Conservation (phyloP, 345 rosid genomes). For the Turritis glabra region DNA sequence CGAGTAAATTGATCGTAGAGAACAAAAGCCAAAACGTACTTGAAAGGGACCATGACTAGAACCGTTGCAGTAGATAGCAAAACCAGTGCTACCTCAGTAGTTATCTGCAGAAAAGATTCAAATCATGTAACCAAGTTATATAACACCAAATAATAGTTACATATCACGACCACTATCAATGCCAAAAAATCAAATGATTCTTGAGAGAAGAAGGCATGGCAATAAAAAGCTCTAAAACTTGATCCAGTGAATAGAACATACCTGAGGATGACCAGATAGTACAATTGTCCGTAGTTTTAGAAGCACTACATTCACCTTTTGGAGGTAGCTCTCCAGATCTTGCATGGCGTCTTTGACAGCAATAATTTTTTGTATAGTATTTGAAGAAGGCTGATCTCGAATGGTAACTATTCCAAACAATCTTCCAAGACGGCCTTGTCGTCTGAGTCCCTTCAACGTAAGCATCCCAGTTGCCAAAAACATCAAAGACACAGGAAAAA, state of each 20-base stretch:
- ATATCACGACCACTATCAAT: background rate
- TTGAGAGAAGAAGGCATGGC: background rate
- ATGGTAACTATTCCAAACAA: conserved; percentile 79
- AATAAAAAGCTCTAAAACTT: background rate
- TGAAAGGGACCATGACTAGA: conserved; percentile 76
- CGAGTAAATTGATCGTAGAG: conserved; percentile 78
- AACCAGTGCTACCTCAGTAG: conserved; percentile 75
- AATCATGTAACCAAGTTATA: background rate
- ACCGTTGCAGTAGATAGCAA: conserved; percentile 59
- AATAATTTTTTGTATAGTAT: conserved; percentile 87
- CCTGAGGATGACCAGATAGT: conserved; percentile 97
- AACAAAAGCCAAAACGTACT: conserved; percentile 66
- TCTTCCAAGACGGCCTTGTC: conserved; percentile 96
- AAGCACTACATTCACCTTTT: conserved; percentile 80
- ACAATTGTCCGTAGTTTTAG: conserved; percentile 74
- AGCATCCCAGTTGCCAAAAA: conserved; percentile 76
- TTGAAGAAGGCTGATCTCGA: conserved; percentile 94
- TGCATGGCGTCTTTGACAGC: conserved; percentile 94
- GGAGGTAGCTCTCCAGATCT: conserved; percentile 78
- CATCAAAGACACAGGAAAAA: conserved; percentile 63
- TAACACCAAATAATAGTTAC: background rate
- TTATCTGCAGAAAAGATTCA: conserved; percentile 53
- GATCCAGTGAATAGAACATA: conserved; percentile 36
- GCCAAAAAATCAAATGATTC: background rate
- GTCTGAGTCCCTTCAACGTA: conserved; percentile 78